Conservation (phyloP, 208 protist genomes). For the Wallacemonas sp. region DNA sequence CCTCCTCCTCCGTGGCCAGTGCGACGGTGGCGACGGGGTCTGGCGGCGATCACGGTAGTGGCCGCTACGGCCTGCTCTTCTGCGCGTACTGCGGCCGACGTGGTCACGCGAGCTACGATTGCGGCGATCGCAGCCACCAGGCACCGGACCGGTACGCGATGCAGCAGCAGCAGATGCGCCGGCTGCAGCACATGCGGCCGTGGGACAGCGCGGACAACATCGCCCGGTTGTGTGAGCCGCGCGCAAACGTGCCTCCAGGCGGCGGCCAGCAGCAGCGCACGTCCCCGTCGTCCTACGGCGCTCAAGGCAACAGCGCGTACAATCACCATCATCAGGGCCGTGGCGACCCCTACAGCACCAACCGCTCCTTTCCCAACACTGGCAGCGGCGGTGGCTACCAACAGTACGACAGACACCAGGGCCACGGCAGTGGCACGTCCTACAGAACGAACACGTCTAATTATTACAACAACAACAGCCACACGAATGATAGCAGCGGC, state of each 20-base stretch:
- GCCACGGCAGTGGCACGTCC: background rate
- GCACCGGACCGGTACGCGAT: conserved; percentile 57
- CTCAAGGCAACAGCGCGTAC: background rate
- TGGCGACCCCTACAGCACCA: background rate
- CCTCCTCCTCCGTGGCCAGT: conserved; percentile 7
- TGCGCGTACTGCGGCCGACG: conserved; percentile 68
- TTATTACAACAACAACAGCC: conserved; percentile 4
- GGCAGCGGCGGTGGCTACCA: conserved; percentile 9
- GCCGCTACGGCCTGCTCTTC: conserved; percentile 11
- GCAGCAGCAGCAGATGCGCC: conserved; percentile 24
- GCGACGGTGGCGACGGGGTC: background rate
- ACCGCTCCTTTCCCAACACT: background rate
- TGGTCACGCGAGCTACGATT: conserved; percentile 74
- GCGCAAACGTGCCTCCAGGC: too few species aligned
- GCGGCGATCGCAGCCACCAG: conserved; percentile 34
- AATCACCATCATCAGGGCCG: background rate
- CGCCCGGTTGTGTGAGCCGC: too few species aligned
- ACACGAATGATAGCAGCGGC: conserved; percentile 15
- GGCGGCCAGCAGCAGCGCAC: background rate
- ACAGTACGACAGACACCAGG: background rate
- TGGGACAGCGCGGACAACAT: too few species aligned
- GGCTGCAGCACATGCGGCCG: conserved; percentile 3
- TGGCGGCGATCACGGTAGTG: conserved; percentile 17
- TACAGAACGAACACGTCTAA: background rate
- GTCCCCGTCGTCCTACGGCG: background rate